These are phyloP conservation scores for Coleophoma cylindrospora DNA, from an alignment of 2,329 filamentous ascomycete genomes.

Conservation along the genomic window DNA sequence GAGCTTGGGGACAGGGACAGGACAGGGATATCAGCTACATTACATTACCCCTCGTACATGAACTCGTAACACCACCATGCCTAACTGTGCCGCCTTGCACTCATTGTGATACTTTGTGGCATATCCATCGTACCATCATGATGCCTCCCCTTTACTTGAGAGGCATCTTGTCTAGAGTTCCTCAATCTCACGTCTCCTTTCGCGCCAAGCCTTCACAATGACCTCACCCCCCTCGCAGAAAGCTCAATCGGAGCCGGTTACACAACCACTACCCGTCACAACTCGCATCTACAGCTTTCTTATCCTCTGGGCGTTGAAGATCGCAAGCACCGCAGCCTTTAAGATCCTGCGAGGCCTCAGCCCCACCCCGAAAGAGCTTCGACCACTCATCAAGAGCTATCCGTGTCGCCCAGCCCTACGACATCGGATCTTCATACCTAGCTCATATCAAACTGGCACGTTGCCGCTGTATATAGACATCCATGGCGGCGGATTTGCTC, in stretches of 20 bases:
- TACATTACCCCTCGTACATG: no score
- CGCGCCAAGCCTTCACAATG: no score
- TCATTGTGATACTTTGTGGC: no score
- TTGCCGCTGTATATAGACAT: slow-evolving; percentile 41
- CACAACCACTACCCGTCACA: background rate
- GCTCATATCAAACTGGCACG: slow-evolving; percentile 25
- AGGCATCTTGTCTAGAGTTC: no score
- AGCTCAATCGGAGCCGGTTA: background rate
- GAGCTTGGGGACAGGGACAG: no score
- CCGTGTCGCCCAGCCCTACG: slow-evolving; percentile 13
- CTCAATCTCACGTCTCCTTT: no score
- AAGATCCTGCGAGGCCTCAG: slow-evolving; percentile 1
- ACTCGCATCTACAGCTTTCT: background rate
- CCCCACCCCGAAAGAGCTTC: slow-evolving; percentile 1
- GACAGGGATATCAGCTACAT: no score
- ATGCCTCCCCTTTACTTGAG: no score
- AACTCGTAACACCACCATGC: no score
- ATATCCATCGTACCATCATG: no score
- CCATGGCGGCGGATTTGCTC: slow-evolving; percentile 45
- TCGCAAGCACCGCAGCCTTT: slow-evolving; percentile 1
- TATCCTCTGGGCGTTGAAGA: background rate
- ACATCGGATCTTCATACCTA: slow-evolving; percentile 35
- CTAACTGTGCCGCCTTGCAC: no score
- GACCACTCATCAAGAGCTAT: slow-evolving; percentile 1
- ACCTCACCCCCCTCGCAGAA: background rate